Conservation (phyloP, 1,284 basidiomycete genomes). For the Leccinum pallidistipes region DNA sequence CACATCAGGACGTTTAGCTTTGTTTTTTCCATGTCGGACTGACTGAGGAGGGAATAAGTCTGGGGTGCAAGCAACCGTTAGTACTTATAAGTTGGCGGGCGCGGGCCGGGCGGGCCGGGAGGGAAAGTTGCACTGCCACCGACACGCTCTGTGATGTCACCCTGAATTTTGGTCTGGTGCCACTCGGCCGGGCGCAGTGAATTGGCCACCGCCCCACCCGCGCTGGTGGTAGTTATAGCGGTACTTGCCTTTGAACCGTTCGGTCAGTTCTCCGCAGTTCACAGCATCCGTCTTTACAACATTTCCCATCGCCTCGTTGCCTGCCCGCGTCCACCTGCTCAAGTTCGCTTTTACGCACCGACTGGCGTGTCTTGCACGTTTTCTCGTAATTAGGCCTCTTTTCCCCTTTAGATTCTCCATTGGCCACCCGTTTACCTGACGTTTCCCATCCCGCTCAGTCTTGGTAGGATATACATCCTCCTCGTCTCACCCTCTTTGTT, state of each 20-base stretch:
- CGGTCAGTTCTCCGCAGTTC: conserved; percentile 12
- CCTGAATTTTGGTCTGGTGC: conserved; percentile 9
- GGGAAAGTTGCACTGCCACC: conserved; percentile 25
- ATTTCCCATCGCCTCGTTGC: conserved; percentile 10
- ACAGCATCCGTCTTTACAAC: conserved; percentile 6
- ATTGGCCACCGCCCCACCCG: not conserved
- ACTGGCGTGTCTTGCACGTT: conserved; percentile 37
- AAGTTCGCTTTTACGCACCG: conserved; percentile 13
- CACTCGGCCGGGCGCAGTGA: not conserved
- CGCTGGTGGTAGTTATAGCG: not conserved
- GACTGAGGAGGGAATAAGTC: not conserved
- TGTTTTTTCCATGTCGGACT: conserved; percentile 38
- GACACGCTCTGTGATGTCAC: conserved; percentile 34
- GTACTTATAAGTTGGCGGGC: not conserved
- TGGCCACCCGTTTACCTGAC: conserved; percentile 42
- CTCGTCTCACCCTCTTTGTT: conserved; percentile 22
- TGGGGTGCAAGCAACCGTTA: not conserved
- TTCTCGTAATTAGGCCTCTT: conserved; percentile 29
- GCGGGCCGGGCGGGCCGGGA: conserved; percentile 17
- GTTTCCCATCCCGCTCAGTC: conserved; percentile 36
- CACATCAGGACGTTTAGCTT: conserved; percentile 78
- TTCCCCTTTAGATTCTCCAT: conserved; percentile 32
- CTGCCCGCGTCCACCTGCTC: conserved; percentile 9
- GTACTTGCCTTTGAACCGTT: not conserved
- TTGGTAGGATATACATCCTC: conserved; percentile 28